Base-by-base conservation (phyloP, 2,329 filamentous ascomycete genomes). In the Pseudogymnoascus sp. region DNA sequence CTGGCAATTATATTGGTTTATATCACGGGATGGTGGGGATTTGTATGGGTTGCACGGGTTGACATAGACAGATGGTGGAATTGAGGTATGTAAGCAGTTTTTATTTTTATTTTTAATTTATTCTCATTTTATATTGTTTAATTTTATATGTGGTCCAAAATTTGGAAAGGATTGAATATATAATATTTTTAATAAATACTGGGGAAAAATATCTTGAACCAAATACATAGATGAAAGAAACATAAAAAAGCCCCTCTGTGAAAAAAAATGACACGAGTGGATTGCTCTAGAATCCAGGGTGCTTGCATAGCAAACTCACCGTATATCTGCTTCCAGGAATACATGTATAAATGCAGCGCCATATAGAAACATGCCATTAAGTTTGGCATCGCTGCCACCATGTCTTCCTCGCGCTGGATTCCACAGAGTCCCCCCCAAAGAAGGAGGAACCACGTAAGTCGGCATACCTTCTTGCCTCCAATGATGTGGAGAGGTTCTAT, bases 311-410 rank as follows among this genome's bases (percentile, higher is more conserved):
- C 48, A 55, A 55, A 55, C 48, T 55, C 15, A 55, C 48, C 48
- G 48, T 55, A 6, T 55, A 21, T 33, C 29, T 55, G 48, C 29
- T 21, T 55, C 29, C 15, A 33, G 48, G 48, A 55, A 55, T 55
- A 55, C 48, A 55, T 55, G 29, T 55, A 55, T 55, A 55, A 55
- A 55, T 55, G 48, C 48, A 55, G 29, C 15, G 48, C 48, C 48
- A 55, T 18, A 21, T 33, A 55, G 48, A 55, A 55, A 55, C 29
- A 55, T 18, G 2, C n/a, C 48, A 33, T 33, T 27, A 55, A 21
- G 48, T 55, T 55, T 33, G 48, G 48, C 9, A 18, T 52, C 48
- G 3, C 48, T n/a, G 18, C 48, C 33, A 33, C 29, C 1, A 55
- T 55, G 48, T 55, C n/a, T 33, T 55, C 29, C 2, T 35, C 48